Percentiles rank a stretch among this genome's conserved stretches.
phyloP scores from a whole-genome alignment of 441 rosid genomes.

The Flueggea neowawraea region DNA sequence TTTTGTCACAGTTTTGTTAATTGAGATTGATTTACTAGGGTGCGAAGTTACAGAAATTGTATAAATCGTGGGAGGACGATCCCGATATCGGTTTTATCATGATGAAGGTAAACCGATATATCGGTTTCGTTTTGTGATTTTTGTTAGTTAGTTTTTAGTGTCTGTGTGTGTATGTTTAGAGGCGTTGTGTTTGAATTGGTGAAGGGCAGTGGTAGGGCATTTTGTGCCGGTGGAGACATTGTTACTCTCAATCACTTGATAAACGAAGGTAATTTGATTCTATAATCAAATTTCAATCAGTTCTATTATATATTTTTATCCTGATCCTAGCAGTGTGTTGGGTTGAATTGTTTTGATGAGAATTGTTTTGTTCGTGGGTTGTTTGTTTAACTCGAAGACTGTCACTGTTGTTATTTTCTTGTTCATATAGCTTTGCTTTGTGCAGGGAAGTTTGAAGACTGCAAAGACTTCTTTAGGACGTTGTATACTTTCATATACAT shows the following conservation, averaged over 20 bases:
- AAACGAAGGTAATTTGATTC: slow-evolving; percentile 45
- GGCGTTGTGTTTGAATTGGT: slow-evolving; percentile 17
- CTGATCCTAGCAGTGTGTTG: too few species aligned
- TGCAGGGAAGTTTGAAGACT: slow-evolving; percentile 73
- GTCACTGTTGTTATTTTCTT: background rate
- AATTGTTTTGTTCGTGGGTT: too few species aligned
- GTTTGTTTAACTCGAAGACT: too few species aligned
- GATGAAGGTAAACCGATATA: slow-evolving; percentile 52
- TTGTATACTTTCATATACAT: slow-evolving; percentile 48
- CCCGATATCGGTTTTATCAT: slow-evolving; percentile 71
- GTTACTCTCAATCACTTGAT: slow-evolving; percentile 59
- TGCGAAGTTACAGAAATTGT: slow-evolving; percentile 54
- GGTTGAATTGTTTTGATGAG: too few species aligned
- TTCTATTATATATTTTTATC: too few species aligned
- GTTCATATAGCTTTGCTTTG: too few species aligned
- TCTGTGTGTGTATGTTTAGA: slow-evolving; percentile 2
- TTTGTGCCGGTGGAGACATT: slow-evolving; percentile 97
- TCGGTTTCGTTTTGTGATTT: background rate
- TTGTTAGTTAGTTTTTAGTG: background rate
- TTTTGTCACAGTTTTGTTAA: too few species aligned
- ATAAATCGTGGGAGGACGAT: slow-evolving; percentile 85
- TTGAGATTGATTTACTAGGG: slow-evolving; percentile 33
- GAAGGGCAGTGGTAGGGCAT: slow-evolving; percentile 96
- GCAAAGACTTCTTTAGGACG: slow-evolving; percentile 62
- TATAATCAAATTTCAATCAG: too few species aligned